Evolutionary conservation across 2,329 filamentous ascomycete species (phyloP).

Genomic region (Akanthomyces lecanii): DNA sequence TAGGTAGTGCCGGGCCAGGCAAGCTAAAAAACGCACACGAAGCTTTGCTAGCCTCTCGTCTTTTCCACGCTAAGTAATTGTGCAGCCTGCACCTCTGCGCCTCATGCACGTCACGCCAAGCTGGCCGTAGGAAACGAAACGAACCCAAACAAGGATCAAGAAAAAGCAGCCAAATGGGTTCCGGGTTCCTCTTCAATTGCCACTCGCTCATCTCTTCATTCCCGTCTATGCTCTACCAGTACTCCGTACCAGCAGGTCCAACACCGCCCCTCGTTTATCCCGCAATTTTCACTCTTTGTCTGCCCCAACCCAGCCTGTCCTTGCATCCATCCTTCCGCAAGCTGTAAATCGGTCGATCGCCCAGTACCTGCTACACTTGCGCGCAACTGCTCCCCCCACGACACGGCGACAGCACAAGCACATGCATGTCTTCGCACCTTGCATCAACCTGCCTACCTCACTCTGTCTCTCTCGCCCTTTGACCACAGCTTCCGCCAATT

Average conservation of each 20-base stretch:
- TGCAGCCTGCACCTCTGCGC: neutral
- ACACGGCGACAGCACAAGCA: neutral
- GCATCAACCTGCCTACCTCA: neutral
- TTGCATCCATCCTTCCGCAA: neutral
- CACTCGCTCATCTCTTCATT: neutral
- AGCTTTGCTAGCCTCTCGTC: neutral
- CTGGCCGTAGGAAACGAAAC: neutral
- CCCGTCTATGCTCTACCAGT: neutral
- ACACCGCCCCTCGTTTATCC: neutral
- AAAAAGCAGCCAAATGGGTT: conserved; percentile 5
- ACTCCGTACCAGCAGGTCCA: neutral
- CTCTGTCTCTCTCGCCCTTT: neutral
- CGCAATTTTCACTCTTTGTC: neutral
- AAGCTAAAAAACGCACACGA: neutral
- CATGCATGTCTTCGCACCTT: neutral
- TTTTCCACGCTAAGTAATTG: neutral
- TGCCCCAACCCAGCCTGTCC: neutral
- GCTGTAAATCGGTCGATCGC: neutral
- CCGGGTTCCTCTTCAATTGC: conserved; percentile 5
- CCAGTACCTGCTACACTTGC: neutral
- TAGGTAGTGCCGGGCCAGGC: no score
- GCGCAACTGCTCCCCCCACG: neutral
- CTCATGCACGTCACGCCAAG: conserved; percentile 16
- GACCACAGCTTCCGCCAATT: conserved; percentile 2
- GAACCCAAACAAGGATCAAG: conserved; percentile 5